Evolutionary conservation across 371 early-diverging fungal species (phyloP), one percentile per base, ranked within the genome.

Genomic region (Syncephalastrum sp.): DNA sequence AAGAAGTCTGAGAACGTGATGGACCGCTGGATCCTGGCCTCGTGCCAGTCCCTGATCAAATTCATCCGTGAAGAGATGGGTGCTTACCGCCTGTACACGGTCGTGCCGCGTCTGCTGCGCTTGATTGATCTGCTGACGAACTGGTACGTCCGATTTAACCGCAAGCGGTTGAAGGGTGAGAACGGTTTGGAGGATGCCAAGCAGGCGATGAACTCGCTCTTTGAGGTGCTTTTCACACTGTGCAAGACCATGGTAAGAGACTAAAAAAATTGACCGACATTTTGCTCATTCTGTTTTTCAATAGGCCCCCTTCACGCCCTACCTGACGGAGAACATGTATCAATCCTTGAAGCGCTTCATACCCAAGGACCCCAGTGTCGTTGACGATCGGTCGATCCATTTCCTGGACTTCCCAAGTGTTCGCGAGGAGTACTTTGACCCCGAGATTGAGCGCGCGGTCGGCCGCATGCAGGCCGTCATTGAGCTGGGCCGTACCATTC

Each of bases 71-170:
- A 90, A 52, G 98, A 99, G 72, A 99, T 99, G 99, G 78, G 65
- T 52, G 91, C 91, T 27, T 99, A 99, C 82, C 83, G 97, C 52
- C 85, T 99, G 47, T 98, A 98, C 84, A 96, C 96, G 42, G 96
- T 99, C 27, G 91, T 97, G 0, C 94, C 96, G 21, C 89, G 91
- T 50, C 79, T 99, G 61, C 74, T 99, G 60, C 78, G 76, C 57
- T 89, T 98, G 72, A 89, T 99, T 63, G 99, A 99, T 68, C 85
- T 91, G 55, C 82, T 99, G 54, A 99, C 98, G 67, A 99, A 99
- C 81, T 99, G 99, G 99, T 99, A 99, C 75, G 90, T 99, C 61
- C 92, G 99, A 61, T 98, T 99, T 85, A 99, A 99, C 86, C 92
- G 99, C 61, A 93, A 92, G 74, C 87, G 97, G 60, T 82, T 99